phyloP scores from a whole-genome alignment of 2,329 filamentous ascomycete genomes.

The Fusarium coffeatum region DNA sequence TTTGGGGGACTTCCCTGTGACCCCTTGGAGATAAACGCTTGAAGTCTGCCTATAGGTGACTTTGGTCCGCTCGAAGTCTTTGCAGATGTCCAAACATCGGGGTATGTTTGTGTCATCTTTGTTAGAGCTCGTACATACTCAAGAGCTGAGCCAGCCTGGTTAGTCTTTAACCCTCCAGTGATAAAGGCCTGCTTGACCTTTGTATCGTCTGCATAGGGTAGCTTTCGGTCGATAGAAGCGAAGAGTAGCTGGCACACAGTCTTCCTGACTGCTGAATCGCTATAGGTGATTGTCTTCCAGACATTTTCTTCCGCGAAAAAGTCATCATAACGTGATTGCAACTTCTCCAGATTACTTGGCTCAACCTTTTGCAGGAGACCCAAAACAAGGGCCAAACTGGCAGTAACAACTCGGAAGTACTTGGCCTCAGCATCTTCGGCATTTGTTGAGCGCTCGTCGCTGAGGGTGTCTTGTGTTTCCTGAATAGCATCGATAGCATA shows the following conservation, averaged over 20 bases:
- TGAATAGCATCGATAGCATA: slow-evolving; percentile 84
- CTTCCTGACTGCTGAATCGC: slow-evolving; percentile 66
- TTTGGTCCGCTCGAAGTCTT: slow-evolving; percentile 59
- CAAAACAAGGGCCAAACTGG: slow-evolving; percentile 66
- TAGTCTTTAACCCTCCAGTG: slow-evolving; percentile 76
- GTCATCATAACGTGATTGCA: slow-evolving; percentile 70
- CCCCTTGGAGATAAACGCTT: slow-evolving; percentile 81
- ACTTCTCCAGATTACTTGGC: slow-evolving; percentile 67
- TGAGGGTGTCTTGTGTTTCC: slow-evolving; percentile 84
- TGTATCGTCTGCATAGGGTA: slow-evolving; percentile 62
- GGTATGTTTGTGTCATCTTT: slow-evolving; percentile 71
- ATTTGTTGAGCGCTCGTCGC: slow-evolving; percentile 87
- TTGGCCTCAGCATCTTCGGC: slow-evolving; percentile 88
- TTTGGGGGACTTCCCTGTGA: slow-evolving; percentile 79
- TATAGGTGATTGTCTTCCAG: slow-evolving; percentile 74
- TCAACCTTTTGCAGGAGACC: slow-evolving; percentile 64
- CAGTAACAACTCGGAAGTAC: slow-evolving; percentile 78
- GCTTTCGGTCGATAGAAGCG: slow-evolving; percentile 60
- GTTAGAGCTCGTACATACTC: slow-evolving; percentile 77
- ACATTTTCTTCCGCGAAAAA: slow-evolving; percentile 75
- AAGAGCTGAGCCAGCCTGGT: slow-evolving; percentile 78
- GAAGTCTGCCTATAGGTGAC: slow-evolving; percentile 67
- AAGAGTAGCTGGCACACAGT: slow-evolving; percentile 64
- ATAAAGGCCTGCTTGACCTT: slow-evolving; percentile 71
- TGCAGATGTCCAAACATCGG: slow-evolving; percentile 78